A percentile compares a stretch with the other conserved stretches of the same genome.
These are phyloP conservation scores for Picochlorum sp. DNA, from an alignment of 139 green algal species.

Conservation along the genomic window DNA sequence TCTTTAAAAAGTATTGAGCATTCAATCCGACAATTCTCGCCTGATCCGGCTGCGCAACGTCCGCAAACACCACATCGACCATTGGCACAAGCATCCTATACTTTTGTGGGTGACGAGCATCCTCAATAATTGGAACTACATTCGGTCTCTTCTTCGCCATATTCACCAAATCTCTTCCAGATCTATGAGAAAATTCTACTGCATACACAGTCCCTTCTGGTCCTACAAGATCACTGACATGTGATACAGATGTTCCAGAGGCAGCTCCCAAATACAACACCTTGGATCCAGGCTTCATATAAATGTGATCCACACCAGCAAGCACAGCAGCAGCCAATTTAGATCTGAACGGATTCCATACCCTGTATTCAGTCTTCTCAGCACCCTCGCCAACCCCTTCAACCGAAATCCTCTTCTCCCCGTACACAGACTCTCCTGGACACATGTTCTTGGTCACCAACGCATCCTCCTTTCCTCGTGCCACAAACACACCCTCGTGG, in stretches of 20 bases:
- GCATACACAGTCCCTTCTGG: conserved; percentile 92
- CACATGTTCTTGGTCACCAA: conserved; percentile 96
- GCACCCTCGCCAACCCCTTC: conserved; percentile 56
- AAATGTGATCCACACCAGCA: conserved; percentile 97
- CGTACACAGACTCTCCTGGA: conserved; percentile 92
- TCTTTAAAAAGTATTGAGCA: conserved; percentile 97
- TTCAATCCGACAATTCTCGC: conserved; percentile 97
- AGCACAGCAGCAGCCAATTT: conserved; percentile 97
- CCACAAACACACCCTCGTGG: conserved; percentile 96
- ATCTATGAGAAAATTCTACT: conserved; percentile 97
- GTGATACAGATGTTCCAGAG: conserved; percentile 84
- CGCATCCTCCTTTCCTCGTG: conserved; percentile 78
- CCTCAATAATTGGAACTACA: conserved; percentile 99
- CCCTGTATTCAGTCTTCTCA: conserved; percentile 95
- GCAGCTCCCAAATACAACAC: conserved; percentile 96
- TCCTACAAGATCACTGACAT: conserved; percentile 89
- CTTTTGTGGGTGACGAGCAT: conserved; percentile 92
- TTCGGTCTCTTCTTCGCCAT: conserved; percentile 99
- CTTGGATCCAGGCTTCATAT: conserved; percentile 90
- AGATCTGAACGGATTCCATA: conserved; percentile 99
- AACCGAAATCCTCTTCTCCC: conserved; percentile 93
- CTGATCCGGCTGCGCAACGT: conserved; percentile 96
- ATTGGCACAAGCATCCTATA: conserved; percentile 99
- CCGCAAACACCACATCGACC: conserved; percentile 98
- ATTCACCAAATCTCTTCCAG: conserved; percentile 95